Evolutionary conservation across 768 basidiomycete genomes (phyloP).

Genomic region (Albatrellus ellisii): DNA sequence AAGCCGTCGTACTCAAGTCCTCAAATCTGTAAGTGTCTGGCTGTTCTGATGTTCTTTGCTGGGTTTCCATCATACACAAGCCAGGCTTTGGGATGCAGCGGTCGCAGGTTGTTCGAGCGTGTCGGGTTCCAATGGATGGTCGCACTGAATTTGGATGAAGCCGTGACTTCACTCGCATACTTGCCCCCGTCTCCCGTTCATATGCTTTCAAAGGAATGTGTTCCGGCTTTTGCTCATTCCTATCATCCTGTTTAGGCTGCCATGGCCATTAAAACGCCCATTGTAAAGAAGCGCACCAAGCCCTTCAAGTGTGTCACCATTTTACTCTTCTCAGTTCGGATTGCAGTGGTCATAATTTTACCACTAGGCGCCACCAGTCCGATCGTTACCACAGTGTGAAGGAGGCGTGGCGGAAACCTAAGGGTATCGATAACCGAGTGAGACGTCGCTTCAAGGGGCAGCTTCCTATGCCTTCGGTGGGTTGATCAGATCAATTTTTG

Average conservation of each 20-base stretch:
- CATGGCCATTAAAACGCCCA: slow-evolving; percentile 35
- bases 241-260: too few relatives aligned
- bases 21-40: slow-evolving; percentile 39
- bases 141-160: too few relatives aligned
- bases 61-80: too few relatives aligned
- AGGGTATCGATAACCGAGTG: slow-evolving; percentile 99
- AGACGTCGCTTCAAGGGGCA: slow-evolving; percentile 93
- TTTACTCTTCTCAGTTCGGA: neutral
- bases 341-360: slow-evolving; percentile 1
- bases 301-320: slow-evolving; percentile 77
- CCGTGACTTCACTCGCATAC: too few relatives aligned
- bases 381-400: slow-evolving; percentile 96
- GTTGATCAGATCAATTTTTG: too few relatives aligned
- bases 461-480: slow-evolving; percentile 90
- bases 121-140: too few relatives aligned
- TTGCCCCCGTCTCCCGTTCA: too few relatives aligned
- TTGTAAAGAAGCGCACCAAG: slow-evolving; percentile 97
- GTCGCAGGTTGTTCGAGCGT: too few relatives aligned
- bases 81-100: too few relatives aligned
- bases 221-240: neutral
- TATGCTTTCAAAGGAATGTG: too few relatives aligned
- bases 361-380: slow-evolving; percentile 88
- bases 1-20: slow-evolving; percentile 29
- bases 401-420: slow-evolving; percentile 99
- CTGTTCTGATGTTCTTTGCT: slow-evolving; percentile 11